Evolutionary conservation across 2,329 filamentous ascomycete genomes (phyloP), one percentile per base, ranked within the genome.

Genomic region (Aspergillus novofumigatus): DNA sequence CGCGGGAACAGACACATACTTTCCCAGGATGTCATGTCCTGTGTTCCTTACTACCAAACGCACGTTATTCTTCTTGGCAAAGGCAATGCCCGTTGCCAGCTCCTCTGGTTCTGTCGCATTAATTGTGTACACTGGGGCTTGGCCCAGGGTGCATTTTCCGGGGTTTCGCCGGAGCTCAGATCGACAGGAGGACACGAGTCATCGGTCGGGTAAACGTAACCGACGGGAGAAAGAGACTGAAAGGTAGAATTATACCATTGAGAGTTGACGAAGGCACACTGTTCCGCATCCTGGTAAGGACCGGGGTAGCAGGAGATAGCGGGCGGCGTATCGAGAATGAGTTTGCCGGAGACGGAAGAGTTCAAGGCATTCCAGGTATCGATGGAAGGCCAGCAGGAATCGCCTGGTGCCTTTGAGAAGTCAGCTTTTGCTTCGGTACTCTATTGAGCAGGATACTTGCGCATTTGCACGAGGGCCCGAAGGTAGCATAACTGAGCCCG

Each of bases 21-120:
- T 60, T 35, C 53, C 52, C 4, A 57, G 20, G 11, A 65, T 57
- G 38, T 76, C 72, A 61, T 79, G 76, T 2, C 75, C 75, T 3
- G 72, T 76, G 58, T 75, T 76, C 3, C 69, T 66, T 9, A 76
- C 68, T 2, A 83, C 73, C 2, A 86, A 68, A 0, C 82, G 77
- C 41, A 85, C 68, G 62, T 83, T 82, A 60, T 80, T 70, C 4
- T 77, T 62, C 3, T 68, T 69, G 1, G 80, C 81, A 61, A 84
- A 81, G 5, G 66, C 63, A 2, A 73, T 57, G 2, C 67, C 65
- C 14, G 60, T 50, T 23, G 65, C 49, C 7, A 73, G 56, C 21
- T 73, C 65, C 1, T 56, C 47, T 6, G 56, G 55, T 55, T 64
- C 63, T 1, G 65, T 65, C 10, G 67, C 74, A 54, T 67, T 69